Evolutionary conservation across 169 alveolate genomes (phyloP), one percentile per base, ranked within the genome.

Genomic region (Cryptosporidium baileyi): DNA sequence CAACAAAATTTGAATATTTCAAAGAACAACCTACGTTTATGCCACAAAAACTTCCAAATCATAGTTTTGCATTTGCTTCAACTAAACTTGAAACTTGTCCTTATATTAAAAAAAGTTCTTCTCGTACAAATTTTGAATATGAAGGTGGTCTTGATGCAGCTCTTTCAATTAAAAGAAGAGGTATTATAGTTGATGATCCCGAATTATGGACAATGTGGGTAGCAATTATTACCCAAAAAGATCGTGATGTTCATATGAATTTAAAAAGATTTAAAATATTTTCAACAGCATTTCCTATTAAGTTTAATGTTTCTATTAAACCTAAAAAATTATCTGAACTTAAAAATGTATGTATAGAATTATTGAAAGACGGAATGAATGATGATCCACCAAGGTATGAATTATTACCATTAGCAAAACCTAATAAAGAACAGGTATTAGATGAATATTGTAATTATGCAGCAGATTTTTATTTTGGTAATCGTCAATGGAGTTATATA

Each of bases 141-240:
- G 74, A 74, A 47, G 85, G 85, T 0, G 85, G 85, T 0, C 36
- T 54, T 17, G 41, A 28, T 7, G 67, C 59, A 8, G 57, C 57
- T 19, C 32, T 57, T 22, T 34, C 67, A 40, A 57, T 40, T 0
- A 32, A 40, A 22, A 30, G 26, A 9, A 38, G 43, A 28, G 54
- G 24, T 17, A 9, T 54, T 1, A 38, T 74, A 38, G 85, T 74
- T 19, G 85, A 74, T 6, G 85, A 74, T 43, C 57, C 85, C n/a
- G 85, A 74, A 34, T 22, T 74, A 8, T 74, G 85, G 85, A 74
- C 85, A 3, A 74, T 74, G 85, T 74, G 85, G 85, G 36, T 32
- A 22, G 85, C 85, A 22, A 74, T 74, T 0, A 45, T 74, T 19
- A 74, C 85, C 3, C 85, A 74, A 74, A 52, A 41, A 13, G 85